A percentile compares a stretch with the other conserved stretches of the same genome.
Evolutionary conservation across 2,329 filamentous ascomycete species (phyloP).

Genomic region (Aspergillus ustus): DNA sequence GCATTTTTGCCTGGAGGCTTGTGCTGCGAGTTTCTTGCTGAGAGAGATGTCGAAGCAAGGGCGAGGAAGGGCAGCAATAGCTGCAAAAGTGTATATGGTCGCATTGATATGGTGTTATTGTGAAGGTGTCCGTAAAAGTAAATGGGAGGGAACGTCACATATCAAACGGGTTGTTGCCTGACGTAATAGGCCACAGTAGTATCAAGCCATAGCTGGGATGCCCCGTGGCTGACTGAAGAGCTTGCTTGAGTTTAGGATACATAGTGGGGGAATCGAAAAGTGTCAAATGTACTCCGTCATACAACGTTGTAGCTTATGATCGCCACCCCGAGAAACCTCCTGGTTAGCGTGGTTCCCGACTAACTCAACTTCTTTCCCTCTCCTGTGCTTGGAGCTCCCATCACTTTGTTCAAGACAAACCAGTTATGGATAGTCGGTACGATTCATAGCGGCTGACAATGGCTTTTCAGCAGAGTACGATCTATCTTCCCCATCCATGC

Average conservation of each 20-base stretch:
- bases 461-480: conserved; percentile 38
- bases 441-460: conserved; percentile 34
- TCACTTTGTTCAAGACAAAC: conserved; percentile 25
- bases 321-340: conserved; percentile 10
- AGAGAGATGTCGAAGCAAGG: conserved; percentile 20
- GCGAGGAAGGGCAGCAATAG: conserved; percentile 30
- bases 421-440: conserved; percentile 28
- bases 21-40: conserved; percentile 31
- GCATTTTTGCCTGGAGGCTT: conserved; percentile 49
- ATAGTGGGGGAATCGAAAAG: neutral
- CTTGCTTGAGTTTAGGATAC: neutral
- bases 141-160: neutral
- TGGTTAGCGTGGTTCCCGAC: conserved; percentile 11
- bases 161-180: neutral
- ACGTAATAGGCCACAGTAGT: neutral
- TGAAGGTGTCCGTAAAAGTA: conserved; percentile 5
- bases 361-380: neutral
- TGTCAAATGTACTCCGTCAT: neutral
- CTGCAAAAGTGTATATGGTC: conserved; percentile 14
- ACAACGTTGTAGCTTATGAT: conserved; percentile 3
- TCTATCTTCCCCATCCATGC: neutral
- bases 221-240: neutral
- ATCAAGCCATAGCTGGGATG: neutral
- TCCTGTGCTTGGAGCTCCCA: neutral
- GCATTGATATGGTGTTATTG: conserved; percentile 25